Evolutionary conservation across 495 filamentous ascomycete species (phyloP), one percentile per base, ranked within the genome.

Genomic region (Pyrenula massariospora): DNA sequence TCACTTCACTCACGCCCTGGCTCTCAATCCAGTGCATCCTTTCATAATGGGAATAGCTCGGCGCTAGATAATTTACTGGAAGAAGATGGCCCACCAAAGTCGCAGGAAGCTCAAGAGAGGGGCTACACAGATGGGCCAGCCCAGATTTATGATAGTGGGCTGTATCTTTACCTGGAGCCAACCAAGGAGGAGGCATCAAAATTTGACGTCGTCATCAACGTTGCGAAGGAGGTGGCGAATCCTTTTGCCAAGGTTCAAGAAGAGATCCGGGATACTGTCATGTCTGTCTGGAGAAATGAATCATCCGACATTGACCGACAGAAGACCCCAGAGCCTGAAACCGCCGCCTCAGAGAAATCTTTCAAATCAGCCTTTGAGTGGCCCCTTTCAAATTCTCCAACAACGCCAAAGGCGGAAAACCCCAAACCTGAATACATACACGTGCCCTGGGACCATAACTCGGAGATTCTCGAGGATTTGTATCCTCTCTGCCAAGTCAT

Each of bases 361-460:
- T 91, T 87, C 63, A 75, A 80, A 50, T 90, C 86, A 12, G 87
- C 87, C 1, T 84, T 85, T 57, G 86, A 91, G 62, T 74, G 65
- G 36, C 62, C 65, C 10, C 59, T 57, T 24, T 63, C 59, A 15
- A 60, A 62, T 25, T 85, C 83, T 1, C 85, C 87, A 1, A 84
- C 78, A 64, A 72, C 63, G n/a, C 68, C 65, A 10, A 73, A 71
- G 48, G 66, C 62, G 20, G 60, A 65, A 12, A 57, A 68, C 23
- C 70, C 74, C 15, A 70, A 82, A 22, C 93, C 93, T 1, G 93
- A 98, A 67, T 98, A 98, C 65, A 84, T 97, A 53, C 93, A 98
- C 65, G 86, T 98, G 51, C 85, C 82, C 2, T 98, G 93, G 93
- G 94, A 98, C 60, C 93, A 98, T 70, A 96, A 97, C 63, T 95